phyloP scores from a whole-genome alignment of 345 rosid species.

The Physaria fendleri region DNA sequence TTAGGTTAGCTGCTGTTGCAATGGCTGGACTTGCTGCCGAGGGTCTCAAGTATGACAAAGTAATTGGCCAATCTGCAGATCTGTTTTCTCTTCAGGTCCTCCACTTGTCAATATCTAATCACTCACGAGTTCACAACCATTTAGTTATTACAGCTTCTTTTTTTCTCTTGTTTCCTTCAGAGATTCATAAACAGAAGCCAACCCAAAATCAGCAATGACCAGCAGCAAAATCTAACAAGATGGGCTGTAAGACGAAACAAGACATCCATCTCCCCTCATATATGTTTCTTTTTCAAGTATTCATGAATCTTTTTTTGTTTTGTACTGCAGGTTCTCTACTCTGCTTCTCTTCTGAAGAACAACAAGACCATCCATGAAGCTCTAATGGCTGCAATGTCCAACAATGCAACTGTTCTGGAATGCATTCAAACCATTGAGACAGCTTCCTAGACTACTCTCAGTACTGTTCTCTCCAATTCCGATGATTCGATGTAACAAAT shows the following conservation, averaged over 20 bases:
- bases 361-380: conserved; percentile 67
- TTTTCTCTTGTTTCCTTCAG: conserved; percentile 30
- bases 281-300: neutral
- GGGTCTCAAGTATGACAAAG: conserved; percentile 84
- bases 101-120: neutral
- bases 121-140: neutral
- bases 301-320: neutral
- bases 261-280: neutral
- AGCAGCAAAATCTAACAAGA: conserved; percentile 94
- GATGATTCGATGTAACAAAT: neutral
- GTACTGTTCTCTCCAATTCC: neutral
- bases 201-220: conserved; percentile 69
- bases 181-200: conserved; percentile 82
- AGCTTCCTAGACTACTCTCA: conserved; percentile 35
- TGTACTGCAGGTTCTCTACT: conserved; percentile 62
- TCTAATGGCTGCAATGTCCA: conserved; percentile 67
- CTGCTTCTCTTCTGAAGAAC: conserved; percentile 76
- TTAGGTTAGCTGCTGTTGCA: conserved; percentile 78
- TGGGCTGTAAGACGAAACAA: conserved; percentile 65
- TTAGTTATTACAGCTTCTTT: neutral
- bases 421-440: conserved; percentile 77
- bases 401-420: conserved; percentile 63
- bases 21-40: conserved; percentile 98
- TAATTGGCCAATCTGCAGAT: conserved; percentile 94
- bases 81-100: conserved; percentile 92